These are phyloP conservation scores for Hyphodiscus hymeniophilus DNA, from an alignment of 495 filamentous ascomycete genomes.

Conservation along the genomic window DNA sequence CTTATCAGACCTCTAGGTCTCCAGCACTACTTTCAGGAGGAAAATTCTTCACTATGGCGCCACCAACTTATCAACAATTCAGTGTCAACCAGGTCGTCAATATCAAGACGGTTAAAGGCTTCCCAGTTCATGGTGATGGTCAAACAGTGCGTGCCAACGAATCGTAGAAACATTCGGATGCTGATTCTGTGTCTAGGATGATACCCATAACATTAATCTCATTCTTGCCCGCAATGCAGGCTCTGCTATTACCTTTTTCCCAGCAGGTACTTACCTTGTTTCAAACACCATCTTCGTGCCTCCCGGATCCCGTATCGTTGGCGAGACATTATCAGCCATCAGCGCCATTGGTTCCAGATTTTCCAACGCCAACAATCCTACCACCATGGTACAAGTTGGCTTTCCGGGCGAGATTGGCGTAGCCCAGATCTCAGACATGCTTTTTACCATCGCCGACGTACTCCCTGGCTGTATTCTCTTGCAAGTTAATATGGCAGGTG, in stretches of 20 bases:
- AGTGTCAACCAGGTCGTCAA: constrained; percentile 33
- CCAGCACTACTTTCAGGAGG: constrained; percentile 25
- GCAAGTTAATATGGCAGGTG: constrained; percentile 24
- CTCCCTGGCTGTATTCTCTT: constrained; percentile 34
- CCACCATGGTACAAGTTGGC: constrained; percentile 28
- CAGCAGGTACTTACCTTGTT: constrained; percentile 50
- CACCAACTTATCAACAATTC: constrained; percentile 39
- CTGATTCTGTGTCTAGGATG: constrained; percentile 6
- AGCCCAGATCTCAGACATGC: constrained; percentile 29
- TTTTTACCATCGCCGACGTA: constrained; percentile 42
- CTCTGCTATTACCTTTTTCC: constrained; percentile 50
- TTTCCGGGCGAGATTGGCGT: constrained; percentile 24
- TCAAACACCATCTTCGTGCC: constrained; percentile 49
- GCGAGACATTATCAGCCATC: constrained; percentile 45
- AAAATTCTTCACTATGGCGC: constrained; percentile 28
- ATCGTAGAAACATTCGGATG: constrained; percentile 5
- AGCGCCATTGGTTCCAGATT: constrained; percentile 22
- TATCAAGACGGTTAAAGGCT: constrained; percentile 33
- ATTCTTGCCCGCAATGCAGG: constrained; percentile 40
- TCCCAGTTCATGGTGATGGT: constrained; percentile 21
- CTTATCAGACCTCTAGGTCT: constrained; percentile 15
- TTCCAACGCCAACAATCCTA: constrained; percentile 18
- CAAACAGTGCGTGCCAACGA: constrained; percentile 6
- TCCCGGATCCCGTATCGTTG: constrained; percentile 43
- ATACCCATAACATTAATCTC: constrained; percentile 38